Conservation (phyloP, 441 rosid genomes). For the Pelargonium citronellum region DNA sequence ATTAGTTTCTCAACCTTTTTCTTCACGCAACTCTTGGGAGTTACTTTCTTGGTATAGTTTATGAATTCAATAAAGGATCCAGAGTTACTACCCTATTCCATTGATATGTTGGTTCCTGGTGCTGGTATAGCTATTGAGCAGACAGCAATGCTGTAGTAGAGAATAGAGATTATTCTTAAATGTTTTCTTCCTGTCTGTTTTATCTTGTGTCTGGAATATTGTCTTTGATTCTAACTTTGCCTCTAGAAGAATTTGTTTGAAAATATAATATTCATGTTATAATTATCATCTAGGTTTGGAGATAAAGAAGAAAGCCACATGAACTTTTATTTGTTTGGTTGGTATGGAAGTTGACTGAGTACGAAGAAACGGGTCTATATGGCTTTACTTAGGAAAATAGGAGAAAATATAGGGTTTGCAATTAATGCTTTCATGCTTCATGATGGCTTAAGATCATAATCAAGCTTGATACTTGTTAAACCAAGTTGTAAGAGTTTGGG, state of each 20-base stretch:
- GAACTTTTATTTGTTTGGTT: neutral
- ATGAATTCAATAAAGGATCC: neutral
- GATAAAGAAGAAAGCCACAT: neutral
- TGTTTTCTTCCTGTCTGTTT: neutral
- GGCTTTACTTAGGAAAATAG: neutral
- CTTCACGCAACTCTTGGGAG: slow-evolving; percentile 6
- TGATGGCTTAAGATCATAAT: neutral
- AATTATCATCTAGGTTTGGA: neutral
- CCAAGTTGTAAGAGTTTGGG: too few relatives aligned
- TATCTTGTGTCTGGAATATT: neutral
- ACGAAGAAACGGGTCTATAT: neutral
- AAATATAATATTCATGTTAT: neutral
- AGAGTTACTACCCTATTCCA: neutral
- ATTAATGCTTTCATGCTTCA: neutral
- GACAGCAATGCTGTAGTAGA: neutral
- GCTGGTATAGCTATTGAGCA: neutral
- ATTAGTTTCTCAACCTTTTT: neutral
- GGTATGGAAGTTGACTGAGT: neutral
- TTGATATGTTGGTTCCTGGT: neutral
- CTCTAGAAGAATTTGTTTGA: neutral
- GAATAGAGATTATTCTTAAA: neutral
- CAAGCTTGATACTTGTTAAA: too few relatives aligned
- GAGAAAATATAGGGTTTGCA: neutral
- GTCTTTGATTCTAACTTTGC: neutral
- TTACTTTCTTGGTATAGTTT: neutral